Conservation (phyloP, 2,329 filamentous ascomycete species). For the Calonectria ilicicola region DNA sequence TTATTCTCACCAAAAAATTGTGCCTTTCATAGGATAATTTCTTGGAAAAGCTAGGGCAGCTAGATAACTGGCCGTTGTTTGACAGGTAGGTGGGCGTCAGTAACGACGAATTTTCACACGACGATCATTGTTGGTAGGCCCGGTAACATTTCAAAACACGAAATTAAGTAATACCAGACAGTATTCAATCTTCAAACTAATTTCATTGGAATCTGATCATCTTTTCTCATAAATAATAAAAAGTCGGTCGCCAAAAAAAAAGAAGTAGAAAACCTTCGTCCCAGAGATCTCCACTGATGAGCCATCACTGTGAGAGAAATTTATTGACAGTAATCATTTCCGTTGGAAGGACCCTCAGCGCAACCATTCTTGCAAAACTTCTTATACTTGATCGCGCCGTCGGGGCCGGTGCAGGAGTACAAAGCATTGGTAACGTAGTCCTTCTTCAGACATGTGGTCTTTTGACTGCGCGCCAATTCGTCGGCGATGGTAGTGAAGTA, state of each 20-base stretch:
- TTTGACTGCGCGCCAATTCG: conserved; percentile 14
- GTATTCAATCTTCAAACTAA: too few relatives aligned
- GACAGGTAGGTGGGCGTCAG: too few relatives aligned
- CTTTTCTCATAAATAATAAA: neutral
- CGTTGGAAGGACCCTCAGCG: neutral
- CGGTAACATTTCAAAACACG: too few relatives aligned
- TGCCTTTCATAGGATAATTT: too few relatives aligned
- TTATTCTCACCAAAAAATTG: too few relatives aligned
- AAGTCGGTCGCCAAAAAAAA: neutral
- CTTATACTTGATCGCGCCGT: conserved; percentile 22
- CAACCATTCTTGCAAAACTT: conserved; percentile 22
- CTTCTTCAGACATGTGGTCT: conserved; percentile 18
- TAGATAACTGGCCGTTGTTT: too few relatives aligned
- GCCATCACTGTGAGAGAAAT: neutral
- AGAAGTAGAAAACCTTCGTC: neutral
- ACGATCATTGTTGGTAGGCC: too few relatives aligned
- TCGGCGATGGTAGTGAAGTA: conserved; percentile 19
- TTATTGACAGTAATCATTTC: conserved; percentile 17
- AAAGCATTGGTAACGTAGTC: conserved; percentile 14
- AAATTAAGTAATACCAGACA: too few relatives aligned
- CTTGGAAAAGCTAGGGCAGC: too few relatives aligned
- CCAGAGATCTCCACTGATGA: neutral
- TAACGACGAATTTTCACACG: too few relatives aligned
- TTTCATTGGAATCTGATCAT: neutral
- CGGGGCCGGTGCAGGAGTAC: conserved; percentile 11